Evolutionary conservation across 139 green algal genomes (phyloP).

Genomic region (Coccomyxa sp.): DNA sequence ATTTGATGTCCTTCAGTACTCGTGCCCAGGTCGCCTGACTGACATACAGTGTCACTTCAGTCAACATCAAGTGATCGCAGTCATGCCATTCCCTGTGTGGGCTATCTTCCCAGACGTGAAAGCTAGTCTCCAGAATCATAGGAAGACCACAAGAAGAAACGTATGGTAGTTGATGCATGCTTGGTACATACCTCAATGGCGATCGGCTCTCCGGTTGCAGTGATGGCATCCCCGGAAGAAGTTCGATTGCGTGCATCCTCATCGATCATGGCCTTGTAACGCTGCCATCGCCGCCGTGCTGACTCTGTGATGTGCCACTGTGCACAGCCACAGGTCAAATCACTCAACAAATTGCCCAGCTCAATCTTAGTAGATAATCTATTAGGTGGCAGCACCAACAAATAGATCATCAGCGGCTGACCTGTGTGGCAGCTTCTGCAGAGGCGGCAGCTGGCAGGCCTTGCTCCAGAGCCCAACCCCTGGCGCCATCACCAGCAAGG

Average conservation of each 20-base stretch:
- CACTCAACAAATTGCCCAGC: background rate
- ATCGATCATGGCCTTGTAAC: constrained; percentile 47
- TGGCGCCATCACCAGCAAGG: constrained; percentile 57
- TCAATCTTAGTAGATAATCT: too few relatives aligned
- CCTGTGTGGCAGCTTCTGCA: background rate
- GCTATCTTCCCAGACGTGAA: too few relatives aligned
- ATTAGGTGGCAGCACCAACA: background rate
- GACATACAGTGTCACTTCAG: background rate
- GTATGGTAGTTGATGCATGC: too few relatives aligned
- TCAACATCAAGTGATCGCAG: background rate
- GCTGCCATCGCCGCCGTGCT: constrained; percentile 32
- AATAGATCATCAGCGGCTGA: background rate
- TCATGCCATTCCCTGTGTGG: too few relatives aligned
- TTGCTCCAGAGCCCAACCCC: constrained; percentile 45
- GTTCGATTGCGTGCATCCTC: too few relatives aligned
- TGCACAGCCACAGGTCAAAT: background rate
- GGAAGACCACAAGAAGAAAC: too few relatives aligned
- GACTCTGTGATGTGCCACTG: constrained; percentile 48
- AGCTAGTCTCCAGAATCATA: too few relatives aligned
- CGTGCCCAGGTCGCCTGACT: background rate
- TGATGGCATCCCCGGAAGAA: too few relatives aligned
- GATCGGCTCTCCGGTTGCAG: too few relatives aligned
- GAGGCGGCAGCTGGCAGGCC: constrained; percentile 32
- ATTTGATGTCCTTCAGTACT: background rate
- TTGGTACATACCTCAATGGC: too few relatives aligned